Base-by-base conservation (phyloP, 768 basidiomycete species). In the Tubosaeta sp. region DNA sequence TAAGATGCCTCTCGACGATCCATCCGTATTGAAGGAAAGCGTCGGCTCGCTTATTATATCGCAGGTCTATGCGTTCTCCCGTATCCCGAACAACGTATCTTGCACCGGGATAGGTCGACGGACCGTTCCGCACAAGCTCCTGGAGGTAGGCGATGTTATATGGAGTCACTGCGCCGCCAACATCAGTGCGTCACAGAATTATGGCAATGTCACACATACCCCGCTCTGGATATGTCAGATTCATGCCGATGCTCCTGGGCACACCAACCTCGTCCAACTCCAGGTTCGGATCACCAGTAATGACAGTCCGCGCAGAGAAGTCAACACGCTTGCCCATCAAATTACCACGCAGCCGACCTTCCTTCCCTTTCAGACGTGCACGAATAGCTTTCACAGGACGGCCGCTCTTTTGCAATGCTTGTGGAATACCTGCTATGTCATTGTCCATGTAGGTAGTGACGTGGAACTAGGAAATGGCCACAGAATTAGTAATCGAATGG, bases 361-460 rank as follows among this genome's bases (percentile, higher is more conserved):
- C 97, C 71, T 99, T 98, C 46, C 97, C 97, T 79, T 99, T 99
- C 50, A 99, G 80, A 41, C 97, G 87, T 6, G 95, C 94, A 52
- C 97, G 92, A 62, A 99, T 97, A 33, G 97, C 95, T 71, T 99
- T 99, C 54, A 99, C 89, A 26, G 97, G 95, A 53, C 97, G 83
- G 29, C 97, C 97, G 38, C 92, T 95, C 71, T 98, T 98, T 65
- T 98, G 97, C 59, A 95, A 73, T 2, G 97, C 94, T 65, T 97
- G 95, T 1, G 97, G 97, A 33, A 97, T 91, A 42, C 97, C 97
- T 32, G 97, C 94, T 52, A 98, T 95, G 65, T 98, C 95, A 65
- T 99, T 99, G 66, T 99, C 97, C 95, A 99, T 99, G 67, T 98
- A 99, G 0, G 97, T 98, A 3, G 97, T 97, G 54, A 97, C 94